Base-by-base conservation (phyloP, 2,329 filamentous ascomycete species). In the Knoxdaviesia proteae region DNA sequence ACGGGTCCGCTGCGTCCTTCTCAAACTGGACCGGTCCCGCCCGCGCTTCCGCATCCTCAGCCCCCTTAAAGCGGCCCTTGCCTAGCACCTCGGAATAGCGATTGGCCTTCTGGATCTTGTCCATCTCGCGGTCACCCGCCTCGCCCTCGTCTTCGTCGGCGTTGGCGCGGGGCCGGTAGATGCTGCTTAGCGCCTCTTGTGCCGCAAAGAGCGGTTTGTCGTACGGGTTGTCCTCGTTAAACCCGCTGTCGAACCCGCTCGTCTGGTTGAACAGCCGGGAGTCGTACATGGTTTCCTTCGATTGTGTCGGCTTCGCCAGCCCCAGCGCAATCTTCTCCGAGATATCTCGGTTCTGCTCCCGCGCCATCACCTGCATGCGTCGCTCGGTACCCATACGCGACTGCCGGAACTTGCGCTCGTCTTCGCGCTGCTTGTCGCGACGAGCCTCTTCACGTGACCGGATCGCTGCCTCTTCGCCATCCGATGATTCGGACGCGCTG, bases 191-290 rank as follows among this genome's bases (percentile, higher is more conserved):
- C 6, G 84, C 88, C 55, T 96, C 88, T 56, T 94, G 86, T 9
- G 90, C 88, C 1, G 87, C 87, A 57, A 98, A 98, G 6, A 98
- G 66, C 20, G 90, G 90, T 61, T 96, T 96, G 59, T 96, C 90
- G 62, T 96, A 98, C 0, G 79, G 77, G 55, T 98, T 90, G 58
- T 98, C 90, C 59, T 98, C 90, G 58, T 98, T 98, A 69, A 94
- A 86, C 0, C 88, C 90, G 42, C 77, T 73, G 51, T 86, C 80
- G 56, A 98, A 92, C 0, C 90, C 90, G 51, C 81, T 87, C 5
- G 77, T 80, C 61, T 93, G 84, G 61, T 96, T 94, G 62, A 98
- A 98, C 32, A 98, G 63, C 36, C 90, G 71, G 2, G 86, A 92
- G 62, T 98, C 90, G 63, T 92, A 98, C 90, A 96, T 96, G 30